Evolutionary conservation across 2,329 filamentous ascomycete species (phyloP).

Genomic region (Fusarium dlaminii): DNA sequence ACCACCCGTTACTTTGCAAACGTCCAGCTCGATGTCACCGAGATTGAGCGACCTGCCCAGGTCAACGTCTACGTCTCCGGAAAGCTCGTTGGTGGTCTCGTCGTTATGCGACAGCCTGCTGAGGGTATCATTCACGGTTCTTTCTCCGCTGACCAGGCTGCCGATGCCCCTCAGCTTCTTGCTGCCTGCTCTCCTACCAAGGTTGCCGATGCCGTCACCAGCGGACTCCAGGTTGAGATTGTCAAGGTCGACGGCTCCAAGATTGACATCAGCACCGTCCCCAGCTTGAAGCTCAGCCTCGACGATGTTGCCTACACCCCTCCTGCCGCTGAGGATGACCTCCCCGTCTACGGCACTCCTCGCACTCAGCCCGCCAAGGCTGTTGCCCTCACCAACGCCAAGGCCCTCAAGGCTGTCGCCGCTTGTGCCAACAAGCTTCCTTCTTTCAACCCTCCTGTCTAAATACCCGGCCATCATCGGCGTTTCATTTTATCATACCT

Average conservation of each 20-base stretch:
- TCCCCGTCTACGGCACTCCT: slow-evolving; percentile 42
- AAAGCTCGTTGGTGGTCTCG: slow-evolving; percentile 47
- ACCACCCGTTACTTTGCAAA: slow-evolving; percentile 49
- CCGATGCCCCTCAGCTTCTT: slow-evolving; percentile 67
- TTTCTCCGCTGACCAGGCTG: slow-evolving; percentile 65
- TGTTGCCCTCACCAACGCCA: slow-evolving; percentile 24
- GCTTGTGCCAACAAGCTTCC: slow-evolving; percentile 31
- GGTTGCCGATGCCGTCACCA: slow-evolving; percentile 39
- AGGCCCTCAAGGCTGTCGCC: slow-evolving; percentile 33
- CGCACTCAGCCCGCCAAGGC: slow-evolving; percentile 30
- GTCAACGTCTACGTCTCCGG: slow-evolving; percentile 49
- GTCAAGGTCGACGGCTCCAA: slow-evolving; percentile 51
- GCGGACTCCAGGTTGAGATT: slow-evolving; percentile 47
- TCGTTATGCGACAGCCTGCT: slow-evolving; percentile 50
- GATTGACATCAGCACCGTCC: slow-evolving; percentile 46
- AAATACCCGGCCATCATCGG: slow-evolving; percentile 13
- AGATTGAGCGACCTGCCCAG: slow-evolving; percentile 49
- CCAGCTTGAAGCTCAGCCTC: slow-evolving; percentile 49
- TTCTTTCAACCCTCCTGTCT: slow-evolving; percentile 27
- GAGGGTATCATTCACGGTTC: slow-evolving; percentile 46
- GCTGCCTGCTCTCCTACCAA: slow-evolving; percentile 30
- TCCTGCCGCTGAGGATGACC: slow-evolving; percentile 37
- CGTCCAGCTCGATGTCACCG: slow-evolving; percentile 47
- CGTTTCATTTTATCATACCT: slow-evolving; percentile 17
- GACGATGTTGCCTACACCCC: slow-evolving; percentile 44